These are phyloP conservation scores for Fusarium sambucinum DNA, from an alignment of 2,329 filamentous ascomycete genomes.

Conservation along the genomic window DNA sequence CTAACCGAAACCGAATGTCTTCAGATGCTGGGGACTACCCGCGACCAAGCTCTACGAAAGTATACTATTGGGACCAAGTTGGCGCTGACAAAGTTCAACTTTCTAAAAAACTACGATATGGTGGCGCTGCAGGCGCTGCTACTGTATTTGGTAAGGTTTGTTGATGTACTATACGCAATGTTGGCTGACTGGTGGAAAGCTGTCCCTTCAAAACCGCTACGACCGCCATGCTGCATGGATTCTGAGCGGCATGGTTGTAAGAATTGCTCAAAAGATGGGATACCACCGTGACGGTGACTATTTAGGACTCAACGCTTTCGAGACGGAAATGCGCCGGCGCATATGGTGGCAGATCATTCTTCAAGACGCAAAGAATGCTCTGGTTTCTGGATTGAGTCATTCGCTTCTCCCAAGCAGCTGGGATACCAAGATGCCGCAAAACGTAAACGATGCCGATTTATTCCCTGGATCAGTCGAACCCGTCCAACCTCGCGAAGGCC, in stretches of 20 bases:
- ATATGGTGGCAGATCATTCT: slow-evolving; percentile 75
- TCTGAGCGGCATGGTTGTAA: slow-evolving; percentile 69
- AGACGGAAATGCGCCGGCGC: slow-evolving; percentile 75
- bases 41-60: slow-evolving; percentile 62
- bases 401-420: slow-evolving; percentile 64
- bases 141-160: slow-evolving; percentile 63
- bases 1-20: slow-evolving; percentile 67
- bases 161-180: background rate
- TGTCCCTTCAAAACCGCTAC: slow-evolving; percentile 68
- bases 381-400: slow-evolving; percentile 68
- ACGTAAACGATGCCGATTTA: slow-evolving; percentile 70
- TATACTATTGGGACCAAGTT: slow-evolving; percentile 66
- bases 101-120: slow-evolving; percentile 70
- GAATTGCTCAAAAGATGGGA: slow-evolving; percentile 76
- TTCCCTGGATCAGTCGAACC: slow-evolving; percentile 65
- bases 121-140: slow-evolving; percentile 69
- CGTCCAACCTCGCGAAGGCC: slow-evolving; percentile 64
- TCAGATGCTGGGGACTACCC: slow-evolving; percentile 63
- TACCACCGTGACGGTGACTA: slow-evolving; percentile 71
- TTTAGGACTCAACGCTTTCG: slow-evolving; percentile 69
- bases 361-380: slow-evolving; percentile 67
- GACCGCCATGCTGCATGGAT: slow-evolving; percentile 71
- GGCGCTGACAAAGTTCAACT: slow-evolving; percentile 65
- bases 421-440: slow-evolving; percentile 68
- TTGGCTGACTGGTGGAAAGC: slow-evolving; percentile 51